Base-by-base conservation (phyloP, 2,329 filamentous ascomycete genomes). In the Leptographium radiaticola region DNA sequence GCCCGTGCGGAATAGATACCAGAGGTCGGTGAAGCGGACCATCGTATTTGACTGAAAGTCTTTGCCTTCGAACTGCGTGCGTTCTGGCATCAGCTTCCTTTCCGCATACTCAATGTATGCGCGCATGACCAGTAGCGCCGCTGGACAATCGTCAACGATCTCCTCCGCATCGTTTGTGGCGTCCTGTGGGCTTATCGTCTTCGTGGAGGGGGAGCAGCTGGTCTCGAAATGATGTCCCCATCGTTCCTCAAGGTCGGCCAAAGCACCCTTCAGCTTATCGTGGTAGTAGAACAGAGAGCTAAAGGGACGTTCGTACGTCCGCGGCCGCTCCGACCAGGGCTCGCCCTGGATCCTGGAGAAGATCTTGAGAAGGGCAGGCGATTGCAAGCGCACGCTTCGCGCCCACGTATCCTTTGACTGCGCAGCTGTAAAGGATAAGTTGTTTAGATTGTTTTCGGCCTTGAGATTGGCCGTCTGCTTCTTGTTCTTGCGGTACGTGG, bases 1-100 rank as follows among this genome's bases (percentile, higher is more conserved):
- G 18, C 58, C 58, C 2, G 53, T 54, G 11, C 56, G 38, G 45
- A 59, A 59, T 11, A 59, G 55, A 20, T 53, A 59, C 58, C 58
- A 59, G 20, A 59, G 49, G 33, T 59, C 58, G 6, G 52, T 55
- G 34, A 59, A 59, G 15, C 56, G 55, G 38, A 59, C 51, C 6
- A 47, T 51, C 15, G 56, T 47, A 10, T 54, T 49, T 5, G 52
- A 55, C 18, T 38, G 25, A 18, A 16, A 49, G 18, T 39, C 47
- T 10, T 30, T 13, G 33, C 39, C 20, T 0, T 9, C 16, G 12
- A 39, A 49, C 9, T 49, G 33, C 15, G 15, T 49, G 9, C 25
- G 25, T 6, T 13, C 34, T 9, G 47, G 47, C 34, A 49, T 20
- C 34, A 49, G 4, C 10, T 18, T 18, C 47, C 25, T 11, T 6